phyloP scores from a whole-genome alignment of 768 basidiomycete genomes.

The Termitomyces sp. region DNA sequence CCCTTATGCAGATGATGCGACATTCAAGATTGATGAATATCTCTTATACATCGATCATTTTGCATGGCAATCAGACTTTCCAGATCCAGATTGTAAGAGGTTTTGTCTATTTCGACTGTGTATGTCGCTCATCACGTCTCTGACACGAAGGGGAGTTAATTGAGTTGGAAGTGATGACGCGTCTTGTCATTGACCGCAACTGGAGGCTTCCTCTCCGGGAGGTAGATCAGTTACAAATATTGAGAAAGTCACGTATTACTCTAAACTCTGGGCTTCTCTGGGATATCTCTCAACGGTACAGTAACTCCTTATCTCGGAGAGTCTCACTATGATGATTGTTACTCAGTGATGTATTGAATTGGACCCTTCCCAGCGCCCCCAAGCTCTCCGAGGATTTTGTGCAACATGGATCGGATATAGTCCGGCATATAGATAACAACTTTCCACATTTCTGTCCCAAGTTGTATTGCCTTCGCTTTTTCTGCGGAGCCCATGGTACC shows the following conservation, averaged over 20 bases:
- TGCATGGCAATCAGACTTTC: conserved; percentile 29
- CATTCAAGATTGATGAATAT: conserved; percentile 25
- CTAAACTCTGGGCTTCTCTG: conserved; percentile 35
- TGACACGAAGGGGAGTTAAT: conserved; percentile 38
- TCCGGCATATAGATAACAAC: conserved; percentile 23
- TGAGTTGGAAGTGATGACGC: conserved; percentile 35
- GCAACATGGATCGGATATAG: conserved; percentile 22
- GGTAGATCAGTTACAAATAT: conserved; percentile 29
- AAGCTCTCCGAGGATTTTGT: conserved; percentile 9
- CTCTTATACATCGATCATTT: conserved; percentile 23
- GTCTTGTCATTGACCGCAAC: conserved; percentile 23
- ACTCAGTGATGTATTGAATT: conserved; percentile 32
- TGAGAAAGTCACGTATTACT: conserved; percentile 16
- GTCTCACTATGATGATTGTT: neutral
- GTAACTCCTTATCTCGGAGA: neutral
- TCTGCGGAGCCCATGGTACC: conserved; percentile 33
- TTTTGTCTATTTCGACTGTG: neutral
- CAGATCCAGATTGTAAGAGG: conserved; percentile 45
- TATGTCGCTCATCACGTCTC: neutral
- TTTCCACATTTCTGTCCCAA: conserved; percentile 38
- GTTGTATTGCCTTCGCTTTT: conserved; percentile 33
- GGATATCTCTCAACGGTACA: conserved; percentile 37
- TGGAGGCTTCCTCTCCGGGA: conserved; percentile 24
- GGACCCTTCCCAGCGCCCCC: conserved; percentile 20
- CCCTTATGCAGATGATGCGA: conserved; percentile 42